Evolutionary conservation across 1,139 yeast genomes (phyloP), one percentile per base, ranked within the genome.

Genomic region (Nakaseomyces sp.): DNA sequence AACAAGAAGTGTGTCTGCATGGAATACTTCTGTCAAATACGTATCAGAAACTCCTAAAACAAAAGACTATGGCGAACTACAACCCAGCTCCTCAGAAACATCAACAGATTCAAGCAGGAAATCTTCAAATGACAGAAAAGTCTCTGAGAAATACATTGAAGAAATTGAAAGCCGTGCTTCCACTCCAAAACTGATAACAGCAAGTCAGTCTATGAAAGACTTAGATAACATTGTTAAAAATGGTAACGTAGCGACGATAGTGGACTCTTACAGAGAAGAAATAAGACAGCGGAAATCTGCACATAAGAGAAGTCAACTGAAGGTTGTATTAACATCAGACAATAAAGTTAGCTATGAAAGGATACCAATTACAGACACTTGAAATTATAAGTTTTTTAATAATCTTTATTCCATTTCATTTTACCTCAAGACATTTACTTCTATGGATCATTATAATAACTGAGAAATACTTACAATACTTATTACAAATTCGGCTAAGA

Each of bases 341-440:
- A 57, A 55, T 45, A 55, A 53, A 39, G 54, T 57, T 20, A 50
- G 54, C 43, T 58, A 58, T 47, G 58, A 57, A 43, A 55, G 45
- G 48, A 39, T 43, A 37, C 36, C 20, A 13, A 5, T 3, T 10
- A 26, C 13, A 26, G 29, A 26, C n/a, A n/a, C n/a, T n/a, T n/a
- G n/a, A n/a, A n/a, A n/a, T n/a, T n/a, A n/a, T n/a, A n/a, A n/a
- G n/a, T n/a, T n/a, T n/a, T n/a, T n/a, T n/a, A n/a, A n/a, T n/a
- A 5, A 25, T 25, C 12, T 6, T 25, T 25, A 12, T 12, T 25
- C 10, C 29, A 25, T 25, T 6, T 12, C 9, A 22, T 6, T 22
- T 22, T 22, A 6, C 9, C 9, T 22, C 9, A 22, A 22, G 25
- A 9, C 9, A 22, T 22, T 22, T 22, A 22, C 25, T 22, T 22